A percentile compares a stretch with the other conserved stretches of the same genome.
Conservation (phyloP, 2,329 filamentous ascomycete species). For the Beauveria rudraprayagi region DNA sequence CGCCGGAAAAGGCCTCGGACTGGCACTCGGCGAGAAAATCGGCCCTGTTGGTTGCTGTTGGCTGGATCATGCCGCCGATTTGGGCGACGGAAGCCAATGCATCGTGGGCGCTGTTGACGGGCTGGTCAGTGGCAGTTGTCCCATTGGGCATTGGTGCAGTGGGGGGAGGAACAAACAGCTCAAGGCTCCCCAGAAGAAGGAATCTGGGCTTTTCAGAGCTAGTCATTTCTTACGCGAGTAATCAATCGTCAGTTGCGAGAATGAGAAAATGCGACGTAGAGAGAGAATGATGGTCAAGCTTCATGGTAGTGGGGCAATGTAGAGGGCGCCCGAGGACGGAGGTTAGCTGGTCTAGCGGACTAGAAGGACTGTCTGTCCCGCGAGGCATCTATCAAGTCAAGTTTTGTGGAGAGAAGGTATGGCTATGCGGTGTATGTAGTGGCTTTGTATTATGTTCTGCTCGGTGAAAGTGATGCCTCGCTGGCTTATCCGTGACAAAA, state of each 20-base stretch:
- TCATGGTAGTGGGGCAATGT: constrained; percentile 5
- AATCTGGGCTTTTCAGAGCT: constrained; percentile 25
- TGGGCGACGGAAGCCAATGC: constrained; percentile 54
- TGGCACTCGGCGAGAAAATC: constrained; percentile 64
- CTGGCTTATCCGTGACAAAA: background rate
- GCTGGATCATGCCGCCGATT: constrained; percentile 57
- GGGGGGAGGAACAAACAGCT: constrained; percentile 25
- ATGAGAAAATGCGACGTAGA: background rate
- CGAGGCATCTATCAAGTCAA: background rate
- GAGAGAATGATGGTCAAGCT: background rate
- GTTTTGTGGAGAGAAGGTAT: background rate
- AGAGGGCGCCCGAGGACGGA: constrained; percentile 6
- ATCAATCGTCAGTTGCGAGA: background rate
- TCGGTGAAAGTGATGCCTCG: background rate
- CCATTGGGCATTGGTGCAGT: background rate
- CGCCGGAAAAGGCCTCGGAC: constrained; percentile 57
- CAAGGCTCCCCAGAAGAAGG: constrained; percentile 31
- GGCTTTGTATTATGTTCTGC: background rate
- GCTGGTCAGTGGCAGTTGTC: background rate
- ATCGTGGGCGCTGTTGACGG: constrained; percentile 49
- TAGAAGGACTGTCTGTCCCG: background rate
- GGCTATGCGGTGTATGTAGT: background rate
- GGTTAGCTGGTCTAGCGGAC: background rate
- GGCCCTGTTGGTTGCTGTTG: constrained; percentile 51
- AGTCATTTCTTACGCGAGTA: background rate